Base-by-base conservation (phyloP, 768 basidiomycete genomes). In the Suillus plorans region DNA sequence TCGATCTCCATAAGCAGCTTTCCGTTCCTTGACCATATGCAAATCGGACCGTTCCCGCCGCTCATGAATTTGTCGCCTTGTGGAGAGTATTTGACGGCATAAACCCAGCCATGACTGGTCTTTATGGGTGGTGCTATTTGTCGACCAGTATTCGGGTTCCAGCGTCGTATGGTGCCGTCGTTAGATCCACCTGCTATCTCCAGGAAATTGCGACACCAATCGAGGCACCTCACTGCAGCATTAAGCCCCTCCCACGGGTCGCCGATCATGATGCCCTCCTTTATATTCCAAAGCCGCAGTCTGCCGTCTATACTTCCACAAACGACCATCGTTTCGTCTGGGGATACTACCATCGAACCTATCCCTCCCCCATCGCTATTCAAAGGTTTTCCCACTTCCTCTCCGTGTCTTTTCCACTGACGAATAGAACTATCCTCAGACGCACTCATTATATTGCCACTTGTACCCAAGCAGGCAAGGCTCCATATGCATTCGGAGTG, bases 161-260 rank as follows among this genome's bases (percentile, higher is more conserved):
- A 72, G 4, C 67, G 31, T 14, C 62, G 42, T 10, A 69, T 66
- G 10, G 62, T 63, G 4, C 47, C 64, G 31, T 71, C 63, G 2
- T 42, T 13, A 2, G 13, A 50, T 25, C 22, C 9, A 50, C 49
- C 16, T 50, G 49, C 22, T 50, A 50, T 25, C 14, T 50, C 22
- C 22, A 13, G 14, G 49, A 13, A 13, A 4, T 50, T 50, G 49
- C 22, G 13, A 25, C 13, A 28, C 49, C 14, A 14, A 50, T 50
- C 3, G 13, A 50, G 49, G 25, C 49, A 50, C 22, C 25, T 28
- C 49, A 14, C 10, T 50, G 13, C 13, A 50, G 1, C 22, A 25
- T 13, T 5, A 25, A 28, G 49, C 44, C 20, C 44, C 18, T 45
- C 8, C 42, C 18, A 20, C 7, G 7, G 0, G 2, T 44, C 18